These are phyloP conservation scores for Amaranthus palmeri DNA, from an alignment of 148 eudicot species.

Conservation along the genomic window DNA sequence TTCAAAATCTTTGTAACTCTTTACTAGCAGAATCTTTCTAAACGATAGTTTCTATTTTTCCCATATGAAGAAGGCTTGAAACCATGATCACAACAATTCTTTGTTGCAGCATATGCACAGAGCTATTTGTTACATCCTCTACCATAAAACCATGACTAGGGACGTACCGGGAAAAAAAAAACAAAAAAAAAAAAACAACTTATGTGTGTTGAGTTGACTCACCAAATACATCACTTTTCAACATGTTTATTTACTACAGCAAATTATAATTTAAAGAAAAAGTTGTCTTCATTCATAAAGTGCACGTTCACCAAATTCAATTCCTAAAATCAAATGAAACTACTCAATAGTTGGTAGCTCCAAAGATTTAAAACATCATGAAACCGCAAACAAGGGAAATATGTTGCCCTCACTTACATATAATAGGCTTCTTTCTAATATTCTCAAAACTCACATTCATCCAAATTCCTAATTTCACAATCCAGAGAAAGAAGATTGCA, in stretches of 20 bases:
- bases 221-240: neutral
- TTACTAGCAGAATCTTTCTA: neutral
- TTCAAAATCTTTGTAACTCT: neutral
- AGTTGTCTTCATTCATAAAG: neutral
- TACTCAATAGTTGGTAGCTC: neutral
- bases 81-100: neutral
- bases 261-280: neutral
- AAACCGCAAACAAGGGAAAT: neutral
- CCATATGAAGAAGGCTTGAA: neutral
- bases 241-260: neutral
- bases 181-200: neutral
- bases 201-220: no score
- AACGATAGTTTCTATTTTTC: neutral
- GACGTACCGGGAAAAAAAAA: no score
- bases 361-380: neutral
- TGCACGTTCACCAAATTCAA: neutral
- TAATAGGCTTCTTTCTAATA: neutral
- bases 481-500: neutral
- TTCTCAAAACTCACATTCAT: neutral
- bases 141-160: neutral
- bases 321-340: neutral
- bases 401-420: neutral
- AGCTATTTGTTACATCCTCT: neutral
- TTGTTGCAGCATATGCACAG: neutral
- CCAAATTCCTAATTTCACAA: neutral